Base-by-base conservation (phyloP, 257 asterid species). In the Nyctanthes arbortristis region DNA sequence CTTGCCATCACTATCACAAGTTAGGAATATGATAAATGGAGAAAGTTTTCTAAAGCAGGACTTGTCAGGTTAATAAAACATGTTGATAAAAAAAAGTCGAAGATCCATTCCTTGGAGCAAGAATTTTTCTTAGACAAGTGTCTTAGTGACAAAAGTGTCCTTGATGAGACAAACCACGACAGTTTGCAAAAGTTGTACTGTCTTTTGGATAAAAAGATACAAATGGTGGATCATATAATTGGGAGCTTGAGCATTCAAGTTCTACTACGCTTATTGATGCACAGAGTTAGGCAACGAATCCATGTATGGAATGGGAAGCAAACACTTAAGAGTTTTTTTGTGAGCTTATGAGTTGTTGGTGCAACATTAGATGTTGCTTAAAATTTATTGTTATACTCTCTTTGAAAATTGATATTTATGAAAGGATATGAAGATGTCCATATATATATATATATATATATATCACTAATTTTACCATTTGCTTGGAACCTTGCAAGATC, bases 191-290 rank as follows among this genome's bases (percentile, higher is more conserved):
- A 73, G 64, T 67, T 79, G 76, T 76, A 82, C 59, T 63, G 74
- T 61, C 34, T 77, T 10, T 37, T 85, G 79, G 84, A 77, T 64
- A 73, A 70, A 79, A 84, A 84, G 79, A 77, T 85, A 62, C 77
- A 24, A 30, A 68, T 78, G 78, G 73, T 84, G 35, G 79, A 73
- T 72, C 69, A 56, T 49, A 74, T 56, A 77, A 80, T 85, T 68
- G 67, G 77, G 73, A 70, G 4, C 37, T 73, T 52, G 73, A 39
- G 67, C 47, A 72, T 60, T 77, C 82, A 68, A 71, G 66, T 59
- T 70, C 78, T 63, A 70, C 37, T 32, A 6, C 6, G 6, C 0
- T 32, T 32, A 6, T 32, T 32, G 34, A 2, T 32, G 34, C 3
- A 32, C 3, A 32, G 34, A 32, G 34, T 2, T 0, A 32, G 5